phyloP scores from a whole-genome alignment of 306 rosid species.

The Gleditsia sinensis region DNA sequence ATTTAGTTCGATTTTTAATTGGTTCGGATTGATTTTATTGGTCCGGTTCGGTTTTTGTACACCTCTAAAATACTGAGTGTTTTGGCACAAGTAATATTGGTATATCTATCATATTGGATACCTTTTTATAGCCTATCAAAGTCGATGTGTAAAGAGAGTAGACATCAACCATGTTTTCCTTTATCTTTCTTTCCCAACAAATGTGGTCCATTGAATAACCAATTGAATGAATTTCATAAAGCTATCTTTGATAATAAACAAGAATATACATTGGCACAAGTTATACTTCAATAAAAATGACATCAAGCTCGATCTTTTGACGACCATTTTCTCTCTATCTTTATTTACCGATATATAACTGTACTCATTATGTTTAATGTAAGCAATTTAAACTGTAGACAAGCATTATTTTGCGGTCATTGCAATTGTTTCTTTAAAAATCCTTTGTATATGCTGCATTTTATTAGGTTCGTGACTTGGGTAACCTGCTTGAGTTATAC shows the following conservation, averaged over 20 bases:
- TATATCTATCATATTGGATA: too few species aligned
- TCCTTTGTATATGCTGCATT: not conserved
- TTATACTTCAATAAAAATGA: too few species aligned
- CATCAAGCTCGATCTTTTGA: not conserved
- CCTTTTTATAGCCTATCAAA: not conserved
- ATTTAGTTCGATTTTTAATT: too few species aligned
- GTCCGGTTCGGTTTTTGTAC: too few species aligned
- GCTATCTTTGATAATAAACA: not conserved
- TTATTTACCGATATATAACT: too few species aligned
- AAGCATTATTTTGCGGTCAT: not conserved
- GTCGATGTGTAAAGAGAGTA: not conserved
- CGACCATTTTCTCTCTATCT: too few species aligned
- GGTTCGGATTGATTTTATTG: too few species aligned
- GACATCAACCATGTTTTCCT: not conserved
- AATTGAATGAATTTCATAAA: not conserved
- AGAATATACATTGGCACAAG: too few species aligned
- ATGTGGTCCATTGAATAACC: not conserved
- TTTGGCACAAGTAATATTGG: too few species aligned
- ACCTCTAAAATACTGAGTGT: too few species aligned
- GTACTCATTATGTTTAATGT: not conserved
- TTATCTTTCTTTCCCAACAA: not conserved
- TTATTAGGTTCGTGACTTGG: slow-evolving; percentile 77
- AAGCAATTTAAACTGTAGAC: not conserved
- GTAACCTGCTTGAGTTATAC: slow-evolving; percentile 70
- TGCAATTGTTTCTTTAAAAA: not conserved